These are phyloP conservation scores for Lasiodiplodia hormozganensis DNA, from an alignment of 2,329 filamentous ascomycete species.

Conservation along the genomic window DNA sequence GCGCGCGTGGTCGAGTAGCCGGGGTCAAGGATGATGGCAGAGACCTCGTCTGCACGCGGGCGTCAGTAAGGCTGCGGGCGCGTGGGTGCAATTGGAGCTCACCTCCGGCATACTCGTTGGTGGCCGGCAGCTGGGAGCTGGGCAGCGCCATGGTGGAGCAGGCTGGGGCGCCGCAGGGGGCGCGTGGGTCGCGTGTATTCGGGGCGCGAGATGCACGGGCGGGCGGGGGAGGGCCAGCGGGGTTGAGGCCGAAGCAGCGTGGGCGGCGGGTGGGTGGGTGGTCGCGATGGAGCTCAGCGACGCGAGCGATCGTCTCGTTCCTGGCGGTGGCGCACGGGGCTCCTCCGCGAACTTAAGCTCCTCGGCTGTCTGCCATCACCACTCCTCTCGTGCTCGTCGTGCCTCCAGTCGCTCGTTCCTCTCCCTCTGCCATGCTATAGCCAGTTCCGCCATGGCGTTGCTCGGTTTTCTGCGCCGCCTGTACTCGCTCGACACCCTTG, in stretches of 20 bases:
- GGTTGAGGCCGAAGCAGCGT: slow-evolving; percentile 4
- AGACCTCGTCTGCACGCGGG: slow-evolving; percentile 80
- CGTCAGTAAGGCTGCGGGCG: slow-evolving; percentile 2
- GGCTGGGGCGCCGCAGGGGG: slow-evolving; percentile 6
- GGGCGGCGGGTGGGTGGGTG: not conserved
- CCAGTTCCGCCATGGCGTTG: slow-evolving; percentile 47
- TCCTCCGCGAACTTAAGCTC: slow-evolving; percentile 1
- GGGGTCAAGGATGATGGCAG: slow-evolving; percentile 93
- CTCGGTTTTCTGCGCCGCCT: slow-evolving; percentile 59
- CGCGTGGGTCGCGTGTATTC: not conserved
- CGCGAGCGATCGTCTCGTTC: slow-evolving; percentile 5
- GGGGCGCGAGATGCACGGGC: slow-evolving; percentile 1
- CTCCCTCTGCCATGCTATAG: slow-evolving; percentile 14
- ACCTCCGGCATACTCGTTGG: slow-evolving; percentile 55
- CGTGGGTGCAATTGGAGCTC: slow-evolving; percentile 28
- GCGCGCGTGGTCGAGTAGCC: slow-evolving; percentile 91
- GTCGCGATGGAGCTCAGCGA: slow-evolving; percentile 20
- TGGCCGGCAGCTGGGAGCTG: slow-evolving; percentile 47
- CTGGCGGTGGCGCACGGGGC: slow-evolving; percentile 21
- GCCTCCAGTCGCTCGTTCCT: not conserved
- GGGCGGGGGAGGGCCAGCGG: not conserved
- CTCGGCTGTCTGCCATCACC: not conserved
- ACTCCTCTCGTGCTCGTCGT: not conserved
- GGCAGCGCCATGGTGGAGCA: slow-evolving; percentile 47
- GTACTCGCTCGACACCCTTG: slow-evolving; percentile 71